phyloP scores from a whole-genome alignment of 192 early-diverging fungal genomes.

The Linnemannia elongata region DNA sequence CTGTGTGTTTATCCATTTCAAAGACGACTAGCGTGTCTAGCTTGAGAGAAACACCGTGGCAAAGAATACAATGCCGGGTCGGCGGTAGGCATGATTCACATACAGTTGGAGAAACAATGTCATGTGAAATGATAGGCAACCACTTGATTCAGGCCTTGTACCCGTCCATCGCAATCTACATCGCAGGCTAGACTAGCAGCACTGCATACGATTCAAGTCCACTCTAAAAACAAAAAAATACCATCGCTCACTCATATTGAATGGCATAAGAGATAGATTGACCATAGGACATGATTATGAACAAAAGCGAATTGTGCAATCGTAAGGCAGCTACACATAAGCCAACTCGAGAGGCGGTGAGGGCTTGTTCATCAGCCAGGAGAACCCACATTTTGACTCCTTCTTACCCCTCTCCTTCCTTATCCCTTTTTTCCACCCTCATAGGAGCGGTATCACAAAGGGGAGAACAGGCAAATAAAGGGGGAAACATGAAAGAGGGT shows the following conservation, averaged over 20 bases:
- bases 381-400: neutral
- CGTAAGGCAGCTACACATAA: too few species aligned
- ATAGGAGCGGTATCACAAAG: neutral
- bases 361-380: neutral
- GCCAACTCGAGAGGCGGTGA: neutral
- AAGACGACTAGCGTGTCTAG: neutral
- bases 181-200: neutral
- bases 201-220: neutral
- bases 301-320: too few species aligned
- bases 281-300: too few species aligned
- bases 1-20: neutral
- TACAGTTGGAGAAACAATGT: neutral
- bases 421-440: neutral
- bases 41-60: neutral
- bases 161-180: neutral
- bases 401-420: neutral
- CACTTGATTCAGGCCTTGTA: neutral
- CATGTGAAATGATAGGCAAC: neutral
- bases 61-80: neutral
- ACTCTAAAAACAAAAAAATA: neutral
- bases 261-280: too few species aligned
- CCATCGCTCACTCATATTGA: too few species aligned
- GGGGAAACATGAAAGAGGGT: neutral
- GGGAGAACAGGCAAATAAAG: neutral
- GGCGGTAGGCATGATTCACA: neutral